Conservation (phyloP, 148 eudicot genomes). For the Fallopia convolvulus region DNA sequence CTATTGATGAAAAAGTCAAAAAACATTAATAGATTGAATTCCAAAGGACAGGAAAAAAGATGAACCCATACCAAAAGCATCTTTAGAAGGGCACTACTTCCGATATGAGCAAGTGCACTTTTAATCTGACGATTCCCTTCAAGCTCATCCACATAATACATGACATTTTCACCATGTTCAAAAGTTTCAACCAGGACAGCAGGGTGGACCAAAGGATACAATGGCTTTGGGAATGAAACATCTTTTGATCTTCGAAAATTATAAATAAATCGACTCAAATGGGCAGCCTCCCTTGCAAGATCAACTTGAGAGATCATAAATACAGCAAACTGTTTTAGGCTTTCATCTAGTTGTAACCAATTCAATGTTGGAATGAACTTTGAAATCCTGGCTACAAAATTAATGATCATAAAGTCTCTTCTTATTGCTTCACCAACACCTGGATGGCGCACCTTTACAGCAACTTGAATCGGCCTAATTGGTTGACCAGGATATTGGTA, state of each 20-base stretch:
- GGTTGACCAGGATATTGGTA: conserved; percentile 48
- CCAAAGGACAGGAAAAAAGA: conserved; percentile 8
- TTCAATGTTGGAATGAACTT: conserved; percentile 50
- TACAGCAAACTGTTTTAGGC: conserved; percentile 76
- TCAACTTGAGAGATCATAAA: conserved; percentile 98
- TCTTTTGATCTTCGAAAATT: conserved; percentile 76
- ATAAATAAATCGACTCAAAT: conserved; percentile 74
- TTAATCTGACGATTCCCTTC: conserved; percentile 52
- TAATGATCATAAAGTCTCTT: conserved; percentile 64
- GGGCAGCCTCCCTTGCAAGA: conserved; percentile 88
- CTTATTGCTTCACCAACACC: conserved; percentile 81
- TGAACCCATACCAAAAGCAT: conserved; percentile 65
- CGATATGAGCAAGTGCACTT: conserved; percentile 77
- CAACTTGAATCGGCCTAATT: conserved; percentile 57
- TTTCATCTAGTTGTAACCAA: conserved; percentile 85
- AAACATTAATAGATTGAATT: not conserved
- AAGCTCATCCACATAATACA: conserved; percentile 55
- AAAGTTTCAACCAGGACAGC: conserved; percentile 78
- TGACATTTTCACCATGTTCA: conserved; percentile 67
- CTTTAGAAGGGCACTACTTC: conserved; percentile 76
- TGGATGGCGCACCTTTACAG: conserved; percentile 86
- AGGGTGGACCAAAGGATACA: conserved; percentile 83
- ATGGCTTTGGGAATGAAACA: conserved; percentile 85
- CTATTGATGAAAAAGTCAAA: not conserved
- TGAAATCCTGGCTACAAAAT: conserved; percentile 58